These are phyloP conservation scores for Heritiera fomes DNA, from an alignment of 345 rosid genomes.

Conservation along the genomic window DNA sequence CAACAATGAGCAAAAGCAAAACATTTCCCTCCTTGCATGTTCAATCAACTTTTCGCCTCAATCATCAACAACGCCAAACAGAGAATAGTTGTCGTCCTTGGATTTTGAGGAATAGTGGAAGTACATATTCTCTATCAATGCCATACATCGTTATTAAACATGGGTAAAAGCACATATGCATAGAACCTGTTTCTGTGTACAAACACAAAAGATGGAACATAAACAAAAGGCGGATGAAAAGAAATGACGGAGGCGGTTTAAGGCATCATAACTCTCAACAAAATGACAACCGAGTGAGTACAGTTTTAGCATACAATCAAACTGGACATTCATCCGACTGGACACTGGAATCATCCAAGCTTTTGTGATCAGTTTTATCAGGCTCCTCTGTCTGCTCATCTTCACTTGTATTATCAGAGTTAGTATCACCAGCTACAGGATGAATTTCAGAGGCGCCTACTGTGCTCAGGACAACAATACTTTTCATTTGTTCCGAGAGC, in stretches of 20 bases:
- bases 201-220: neutral
- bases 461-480: slow-evolving; percentile 23
- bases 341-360: slow-evolving; percentile 25
- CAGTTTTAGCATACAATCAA: slow-evolving; percentile 21
- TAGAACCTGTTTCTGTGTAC: neutral
- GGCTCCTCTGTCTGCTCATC: slow-evolving; percentile 2
- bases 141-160: neutral
- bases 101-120: neutral
- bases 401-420: neutral
- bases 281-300: neutral
- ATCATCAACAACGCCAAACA: neutral
- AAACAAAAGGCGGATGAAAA: neutral
- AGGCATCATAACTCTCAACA: neutral
- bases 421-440: slow-evolving; percentile 19
- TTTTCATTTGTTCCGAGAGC: slow-evolving; percentile 33
- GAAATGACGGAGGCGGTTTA: neutral
- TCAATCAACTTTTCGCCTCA: too few species aligned
- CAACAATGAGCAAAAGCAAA: neutral
- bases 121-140: neutral
- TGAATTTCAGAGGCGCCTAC: slow-evolving; percentile 34
- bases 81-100: neutral
- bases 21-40: neutral
- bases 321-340: slow-evolving; percentile 31
- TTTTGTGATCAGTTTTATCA: slow-evolving; percentile 22
- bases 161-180: neutral